These are phyloP conservation scores for Cordyceps cicadae DNA, from an alignment of 2,329 filamentous ascomycete species.

Conservation along the genomic window DNA sequence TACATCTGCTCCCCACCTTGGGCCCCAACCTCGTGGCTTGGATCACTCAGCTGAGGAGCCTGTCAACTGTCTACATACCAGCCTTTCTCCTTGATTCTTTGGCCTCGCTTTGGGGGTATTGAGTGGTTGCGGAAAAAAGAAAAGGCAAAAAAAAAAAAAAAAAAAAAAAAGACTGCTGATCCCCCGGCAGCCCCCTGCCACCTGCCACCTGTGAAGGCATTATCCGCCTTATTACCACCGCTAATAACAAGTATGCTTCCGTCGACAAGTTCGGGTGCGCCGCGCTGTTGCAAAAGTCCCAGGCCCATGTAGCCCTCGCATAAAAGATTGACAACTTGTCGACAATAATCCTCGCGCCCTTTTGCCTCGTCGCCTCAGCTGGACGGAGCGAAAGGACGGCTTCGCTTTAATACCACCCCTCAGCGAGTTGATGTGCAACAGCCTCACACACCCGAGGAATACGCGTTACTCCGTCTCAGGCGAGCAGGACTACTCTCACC, in stretches of 20 bases:
- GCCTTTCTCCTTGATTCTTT: too few relatives aligned
- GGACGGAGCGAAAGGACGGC: not conserved
- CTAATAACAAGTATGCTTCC: not conserved
- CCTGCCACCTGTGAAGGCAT: not conserved
- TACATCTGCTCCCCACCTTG: not conserved
- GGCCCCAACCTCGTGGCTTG: not conserved
- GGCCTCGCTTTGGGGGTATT: too few relatives aligned
- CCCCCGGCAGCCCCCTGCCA: too few relatives aligned
- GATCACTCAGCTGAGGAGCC: not conserved
- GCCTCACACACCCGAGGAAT: too few relatives aligned
- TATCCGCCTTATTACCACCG: not conserved
- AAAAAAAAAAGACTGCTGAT: too few relatives aligned
- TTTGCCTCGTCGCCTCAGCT: conserved; percentile 8
- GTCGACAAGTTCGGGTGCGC: not conserved
- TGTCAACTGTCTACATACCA: too few relatives aligned
- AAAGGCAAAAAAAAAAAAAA: too few relatives aligned
- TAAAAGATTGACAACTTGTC: not conserved
- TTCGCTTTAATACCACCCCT: too few relatives aligned
- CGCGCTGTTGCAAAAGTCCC: not conserved
- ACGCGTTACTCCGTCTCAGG: too few relatives aligned
- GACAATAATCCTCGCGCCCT: not conserved
- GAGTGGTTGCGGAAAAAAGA: too few relatives aligned
- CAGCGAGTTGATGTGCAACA: too few relatives aligned
- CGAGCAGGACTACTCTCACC: not conserved
- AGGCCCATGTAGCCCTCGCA: not conserved